phyloP scores from a whole-genome alignment of 129 eudicot species.

The Flaveria linearis region DNA sequence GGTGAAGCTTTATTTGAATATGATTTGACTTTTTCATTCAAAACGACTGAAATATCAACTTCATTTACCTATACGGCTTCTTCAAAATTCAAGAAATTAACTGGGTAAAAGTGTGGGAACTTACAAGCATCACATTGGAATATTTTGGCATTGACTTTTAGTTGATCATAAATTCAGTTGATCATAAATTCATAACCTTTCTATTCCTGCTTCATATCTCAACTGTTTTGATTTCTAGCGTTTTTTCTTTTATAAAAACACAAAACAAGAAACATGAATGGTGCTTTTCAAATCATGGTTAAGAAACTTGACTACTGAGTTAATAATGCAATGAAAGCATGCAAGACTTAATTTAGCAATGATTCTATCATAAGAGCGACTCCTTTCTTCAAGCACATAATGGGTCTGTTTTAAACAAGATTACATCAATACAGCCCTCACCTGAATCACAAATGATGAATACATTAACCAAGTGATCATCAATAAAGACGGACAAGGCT shows the following conservation, averaged over 20 bases:
- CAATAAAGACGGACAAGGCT: constrained; percentile 66
- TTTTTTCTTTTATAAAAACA: not conserved
- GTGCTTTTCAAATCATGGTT: not conserved
- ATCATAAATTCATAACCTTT: not conserved
- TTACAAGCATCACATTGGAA: too few relatives aligned
- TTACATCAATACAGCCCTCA: constrained; percentile 15
- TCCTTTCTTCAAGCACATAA: constrained; percentile 3
- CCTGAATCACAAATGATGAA: not conserved
- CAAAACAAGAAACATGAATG: not conserved
- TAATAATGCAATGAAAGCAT: not conserved
- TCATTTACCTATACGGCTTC: too few relatives aligned
- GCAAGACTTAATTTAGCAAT: constrained; percentile 6
- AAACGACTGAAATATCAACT: too few relatives aligned
- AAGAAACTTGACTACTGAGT: constrained; percentile 8
- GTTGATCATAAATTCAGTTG: not conserved
- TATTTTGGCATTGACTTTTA: too few relatives aligned
- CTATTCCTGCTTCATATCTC: not conserved
- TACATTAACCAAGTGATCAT: constrained; percentile 23
- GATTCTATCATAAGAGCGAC: constrained; percentile 7
- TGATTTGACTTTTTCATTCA: too few relatives aligned
- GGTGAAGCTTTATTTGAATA: too few relatives aligned
- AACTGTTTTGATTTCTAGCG: not conserved
- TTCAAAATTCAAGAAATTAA: too few relatives aligned
- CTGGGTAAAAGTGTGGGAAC: too few relatives aligned
- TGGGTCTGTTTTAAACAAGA: not conserved